A percentile compares a stretch with the other conserved stretches of the same genome.
Evolutionary conservation across 306 rosid species (phyloP).

Genomic region (Adenanthera pavonina): DNA sequence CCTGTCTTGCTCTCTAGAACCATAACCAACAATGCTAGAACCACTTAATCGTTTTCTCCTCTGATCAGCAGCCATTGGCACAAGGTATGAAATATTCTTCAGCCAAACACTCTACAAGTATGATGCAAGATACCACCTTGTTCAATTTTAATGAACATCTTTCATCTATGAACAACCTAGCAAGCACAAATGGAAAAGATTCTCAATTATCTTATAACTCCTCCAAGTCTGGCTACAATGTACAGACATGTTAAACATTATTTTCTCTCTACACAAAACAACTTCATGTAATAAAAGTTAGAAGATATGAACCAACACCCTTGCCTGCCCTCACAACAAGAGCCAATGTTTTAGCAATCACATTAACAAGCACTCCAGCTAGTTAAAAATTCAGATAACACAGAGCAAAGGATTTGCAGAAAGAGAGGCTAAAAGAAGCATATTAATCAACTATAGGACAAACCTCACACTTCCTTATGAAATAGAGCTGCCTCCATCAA

Average conservation of each 20-base stretch:
- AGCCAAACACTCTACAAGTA: constrained; percentile 39
- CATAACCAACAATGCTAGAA: constrained; percentile 56
- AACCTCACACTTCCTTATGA: neutral
- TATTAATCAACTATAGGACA: neutral
- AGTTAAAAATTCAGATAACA: neutral
- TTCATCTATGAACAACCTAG: constrained; percentile 44
- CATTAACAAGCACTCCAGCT: neutral
- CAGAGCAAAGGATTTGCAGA: neutral
- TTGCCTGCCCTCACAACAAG: neutral
- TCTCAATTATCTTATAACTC: constrained; percentile 34
- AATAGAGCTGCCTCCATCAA: neutral
- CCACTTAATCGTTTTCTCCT: constrained; percentile 80
- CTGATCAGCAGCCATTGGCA: constrained; percentile 90
- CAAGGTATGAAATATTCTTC: constrained; percentile 37
- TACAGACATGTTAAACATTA: constrained; percentile 31
- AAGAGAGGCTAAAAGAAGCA: neutral
- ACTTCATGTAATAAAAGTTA: constrained; percentile 11
- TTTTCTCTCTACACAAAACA: constrained; percentile 15
- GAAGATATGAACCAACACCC: neutral
- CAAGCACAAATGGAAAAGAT: constrained; percentile 26
- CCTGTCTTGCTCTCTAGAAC: constrained; percentile 70
- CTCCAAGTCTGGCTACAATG: constrained; percentile 28
- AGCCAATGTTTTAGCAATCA: neutral
- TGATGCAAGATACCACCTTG: constrained; percentile 37
- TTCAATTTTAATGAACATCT: constrained; percentile 36